Evolutionary conservation across 306 rosid genomes (phyloP).

Genomic region (Quercus gilva): DNA sequence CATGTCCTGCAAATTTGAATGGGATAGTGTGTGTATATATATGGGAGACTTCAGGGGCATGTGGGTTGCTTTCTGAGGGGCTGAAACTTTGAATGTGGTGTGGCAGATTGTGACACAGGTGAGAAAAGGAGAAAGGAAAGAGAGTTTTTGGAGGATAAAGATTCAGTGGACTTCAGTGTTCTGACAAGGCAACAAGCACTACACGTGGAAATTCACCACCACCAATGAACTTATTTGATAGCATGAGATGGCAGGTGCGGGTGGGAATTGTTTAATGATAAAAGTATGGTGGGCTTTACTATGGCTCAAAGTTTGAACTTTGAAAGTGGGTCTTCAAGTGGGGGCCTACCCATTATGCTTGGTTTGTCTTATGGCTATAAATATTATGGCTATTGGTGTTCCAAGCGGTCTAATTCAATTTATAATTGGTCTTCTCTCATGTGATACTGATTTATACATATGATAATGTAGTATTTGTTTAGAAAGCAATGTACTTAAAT

Average conservation of each 20-base stretch:
- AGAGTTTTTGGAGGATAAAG: conserved; percentile 1
- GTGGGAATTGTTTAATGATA: conserved; percentile 5
- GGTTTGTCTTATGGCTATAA: conserved; percentile 9
- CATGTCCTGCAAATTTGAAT: background rate
- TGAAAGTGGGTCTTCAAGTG: conserved; percentile 15
- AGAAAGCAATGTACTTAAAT: conserved; percentile 22
- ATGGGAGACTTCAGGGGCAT: background rate
- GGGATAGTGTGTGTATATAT: background rate
- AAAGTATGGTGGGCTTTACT: conserved; percentile 22
- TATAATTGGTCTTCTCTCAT: conserved; percentile 1
- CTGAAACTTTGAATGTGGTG: background rate
- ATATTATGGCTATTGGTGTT: conserved; percentile 1
- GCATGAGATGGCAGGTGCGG: conserved; percentile 1
- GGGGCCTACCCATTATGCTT: conserved; percentile 20
- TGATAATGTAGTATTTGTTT: conserved; percentile 4
- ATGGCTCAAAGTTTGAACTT: too few relatives aligned
- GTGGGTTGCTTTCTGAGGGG: background rate
- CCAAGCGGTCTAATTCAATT: conserved; percentile 22
- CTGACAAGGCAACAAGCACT: background rate
- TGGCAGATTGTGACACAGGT: conserved; percentile 9
- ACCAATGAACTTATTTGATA: background rate
- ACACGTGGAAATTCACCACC: background rate
- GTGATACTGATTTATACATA: conserved; percentile 29
- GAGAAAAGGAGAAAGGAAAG: background rate
- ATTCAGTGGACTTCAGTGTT: conserved; percentile 7